Evolutionary conservation across 148 eudicot species (phyloP).

Genomic region (Rhododendron williamsianum): DNA sequence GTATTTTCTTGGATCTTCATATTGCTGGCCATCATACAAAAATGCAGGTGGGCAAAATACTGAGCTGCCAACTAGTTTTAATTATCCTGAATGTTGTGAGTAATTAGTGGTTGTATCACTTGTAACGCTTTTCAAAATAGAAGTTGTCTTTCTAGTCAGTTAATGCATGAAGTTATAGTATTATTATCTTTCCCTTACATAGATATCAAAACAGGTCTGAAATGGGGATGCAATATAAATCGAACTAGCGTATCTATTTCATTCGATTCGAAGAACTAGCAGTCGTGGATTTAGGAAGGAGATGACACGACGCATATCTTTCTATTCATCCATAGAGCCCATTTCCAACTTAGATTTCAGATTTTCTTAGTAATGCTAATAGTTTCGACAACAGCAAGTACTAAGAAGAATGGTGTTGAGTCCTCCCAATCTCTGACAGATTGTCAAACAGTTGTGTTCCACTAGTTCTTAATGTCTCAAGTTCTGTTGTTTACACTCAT

Average conservation of each 20-base stretch:
- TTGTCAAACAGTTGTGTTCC: not conserved
- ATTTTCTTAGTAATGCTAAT: not conserved
- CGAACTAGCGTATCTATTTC: not conserved
- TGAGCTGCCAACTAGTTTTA: not conserved
- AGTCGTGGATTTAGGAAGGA: not conserved
- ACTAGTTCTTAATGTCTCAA: not conserved
- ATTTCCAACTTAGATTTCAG: not conserved
- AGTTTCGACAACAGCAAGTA: not conserved
- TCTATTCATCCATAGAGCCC: not conserved
- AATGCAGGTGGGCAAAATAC: constrained; percentile 19
- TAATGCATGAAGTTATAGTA: not conserved
- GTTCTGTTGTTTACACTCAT: not conserved
- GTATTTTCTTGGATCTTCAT: constrained; percentile 33
- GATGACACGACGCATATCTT: not conserved
- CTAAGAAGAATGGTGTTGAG: not conserved
- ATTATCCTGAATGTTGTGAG: not conserved
- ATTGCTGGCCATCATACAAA: constrained; percentile 27
- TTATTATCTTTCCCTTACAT: too few relatives aligned
- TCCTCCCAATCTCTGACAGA: not conserved
- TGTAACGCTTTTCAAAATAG: not conserved
- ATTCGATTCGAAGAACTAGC: not conserved
- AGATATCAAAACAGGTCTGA: not conserved
- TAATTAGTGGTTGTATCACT: not conserved
- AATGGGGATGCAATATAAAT: not conserved
- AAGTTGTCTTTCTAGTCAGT: not conserved